Evolutionary conservation across 192 early-diverging fungal species (phyloP), one percentile per base, ranked within the genome.

Genomic region (Coemansia sp.): DNA sequence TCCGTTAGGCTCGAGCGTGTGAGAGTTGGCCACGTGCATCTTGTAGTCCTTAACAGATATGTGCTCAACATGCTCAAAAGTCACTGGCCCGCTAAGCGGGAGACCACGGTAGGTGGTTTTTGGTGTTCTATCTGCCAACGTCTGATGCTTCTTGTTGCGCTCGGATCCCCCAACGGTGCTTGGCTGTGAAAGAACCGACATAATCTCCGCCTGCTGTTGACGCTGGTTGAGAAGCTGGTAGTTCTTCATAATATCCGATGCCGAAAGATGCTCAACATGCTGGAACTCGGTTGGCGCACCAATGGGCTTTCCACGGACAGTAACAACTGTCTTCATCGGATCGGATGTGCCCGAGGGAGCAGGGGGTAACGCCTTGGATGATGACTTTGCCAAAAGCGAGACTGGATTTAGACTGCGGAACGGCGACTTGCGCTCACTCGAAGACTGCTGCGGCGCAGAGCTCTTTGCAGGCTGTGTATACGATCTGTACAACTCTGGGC

Each of bases 201-300:
- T 42, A n/a, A 76, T 76, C 47, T 69, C 73, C 39, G 30, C 58
- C 67, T 76, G 67, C 53, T 76, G 73, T 37, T 76, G 67, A 48
- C 73, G 62, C 40, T 76, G 73, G 67, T 76, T 76, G 57, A 68
- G 67, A 54, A 76, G 55, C 51, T 76, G 73, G 60, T 66, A 76
- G 61, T 71, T 69, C 58, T 78, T 65, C 74, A 60, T 61, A 58
- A 67, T 53, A 27, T 70, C 68, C 7, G 51, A 55, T 12, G 73
- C 63, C 17, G 64, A 67, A 38, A 77, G 47, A 37, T 77, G 73
- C 47, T 71, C 73, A 25, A 77, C 73, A 24, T 77, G 73, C 61
- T 70, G 60, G 55, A 77, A 77, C 30, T 55, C 68, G 15, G 60
- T 41, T 9, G 73, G 73, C 11, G 62, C 65, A 14, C 74, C 57